These are phyloP conservation scores for Albizia julibrissin DNA, from an alignment of 306 rosid species.

Conservation along the genomic window DNA sequence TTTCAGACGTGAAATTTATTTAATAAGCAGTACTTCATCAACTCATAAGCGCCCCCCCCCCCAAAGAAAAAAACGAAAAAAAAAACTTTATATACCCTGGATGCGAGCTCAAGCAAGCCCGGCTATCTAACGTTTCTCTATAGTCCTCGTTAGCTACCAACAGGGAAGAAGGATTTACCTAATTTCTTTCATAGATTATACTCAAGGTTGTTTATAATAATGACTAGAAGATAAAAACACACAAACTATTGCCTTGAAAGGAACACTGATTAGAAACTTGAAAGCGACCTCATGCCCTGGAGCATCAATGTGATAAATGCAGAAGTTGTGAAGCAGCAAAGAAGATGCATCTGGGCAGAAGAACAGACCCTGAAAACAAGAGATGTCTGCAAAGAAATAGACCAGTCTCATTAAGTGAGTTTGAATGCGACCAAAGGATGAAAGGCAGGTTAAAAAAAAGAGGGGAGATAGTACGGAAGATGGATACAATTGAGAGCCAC, in stretches of 20 bases:
- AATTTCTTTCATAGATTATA: not conserved
- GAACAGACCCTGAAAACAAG: constrained; percentile 83
- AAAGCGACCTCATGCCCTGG: constrained; percentile 91
- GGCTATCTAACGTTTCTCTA: no score
- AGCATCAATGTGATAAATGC: constrained; percentile 89
- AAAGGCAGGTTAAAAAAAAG: not conserved
- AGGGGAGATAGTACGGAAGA: constrained; percentile 15
- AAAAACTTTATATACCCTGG: no score
- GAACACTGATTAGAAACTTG: not conserved
- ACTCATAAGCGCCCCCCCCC: no score
- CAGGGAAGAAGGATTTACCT: not conserved
- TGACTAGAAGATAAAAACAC: not conserved
- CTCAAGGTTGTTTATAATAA: not conserved
- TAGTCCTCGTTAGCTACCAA: not conserved
- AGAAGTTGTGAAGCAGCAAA: constrained; percentile 83
- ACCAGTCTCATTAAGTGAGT: not conserved
- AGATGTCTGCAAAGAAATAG: constrained; percentile 52
- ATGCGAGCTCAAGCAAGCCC: no score
- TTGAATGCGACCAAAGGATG: not conserved
- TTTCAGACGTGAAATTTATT: not conserved
- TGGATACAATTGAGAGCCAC: constrained; percentile 81
- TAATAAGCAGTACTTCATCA: not conserved
- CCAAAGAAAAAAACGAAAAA: no score
- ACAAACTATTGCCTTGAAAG: constrained; percentile 7
- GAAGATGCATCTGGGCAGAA: constrained; percentile 82